These are phyloP conservation scores for Termitomyces sp. DNA, from an alignment of 1,284 basidiomycete species.

Conservation along the genomic window DNA sequence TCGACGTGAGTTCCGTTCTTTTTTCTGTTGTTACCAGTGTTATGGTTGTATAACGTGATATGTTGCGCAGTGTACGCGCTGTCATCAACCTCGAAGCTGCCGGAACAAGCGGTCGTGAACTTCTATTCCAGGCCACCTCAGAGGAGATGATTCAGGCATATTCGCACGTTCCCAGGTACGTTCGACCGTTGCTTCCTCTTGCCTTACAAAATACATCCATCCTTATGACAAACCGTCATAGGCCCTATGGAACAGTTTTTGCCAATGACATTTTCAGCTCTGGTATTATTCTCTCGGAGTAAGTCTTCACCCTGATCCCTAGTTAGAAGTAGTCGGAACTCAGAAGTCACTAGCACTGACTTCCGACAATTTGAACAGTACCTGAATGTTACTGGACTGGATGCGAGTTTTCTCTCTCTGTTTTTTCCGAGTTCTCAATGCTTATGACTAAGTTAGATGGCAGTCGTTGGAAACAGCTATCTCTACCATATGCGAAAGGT, in stretches of 20 bases:
- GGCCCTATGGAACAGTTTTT: conserved; percentile 87
- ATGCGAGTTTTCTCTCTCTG: conserved; percentile 43
- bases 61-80: conserved; percentile 67
- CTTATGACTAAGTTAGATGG: conserved; percentile 58
- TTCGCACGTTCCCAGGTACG: conserved; percentile 71
- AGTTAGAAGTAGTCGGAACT: conserved; percentile 2
- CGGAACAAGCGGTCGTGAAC: conserved; percentile 82
- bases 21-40: not conserved
- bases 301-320: conserved; percentile 24
- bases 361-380: conserved; percentile 95
- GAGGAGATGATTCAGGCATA: conserved; percentile 94
- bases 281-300: conserved; percentile 90
- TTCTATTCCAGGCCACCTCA: conserved; percentile 95
- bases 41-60: conserved; percentile 1
- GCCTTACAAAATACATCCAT: not conserved
- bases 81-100: conserved; percentile 94
- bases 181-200: not conserved
- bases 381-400: conserved; percentile 80
- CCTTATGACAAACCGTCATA: conserved; percentile 21
- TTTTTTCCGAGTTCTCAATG: conserved; percentile 1
- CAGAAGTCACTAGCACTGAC: conserved; percentile 60
- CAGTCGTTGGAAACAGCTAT: conserved; percentile 90
- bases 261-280: conserved; percentile 95
- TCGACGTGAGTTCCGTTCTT: conserved; percentile 49
- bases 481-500: conserved; percentile 87